Conservation (phyloP, 2,329 filamentous ascomycete genomes). For the Talaromyces sp. region DNA sequence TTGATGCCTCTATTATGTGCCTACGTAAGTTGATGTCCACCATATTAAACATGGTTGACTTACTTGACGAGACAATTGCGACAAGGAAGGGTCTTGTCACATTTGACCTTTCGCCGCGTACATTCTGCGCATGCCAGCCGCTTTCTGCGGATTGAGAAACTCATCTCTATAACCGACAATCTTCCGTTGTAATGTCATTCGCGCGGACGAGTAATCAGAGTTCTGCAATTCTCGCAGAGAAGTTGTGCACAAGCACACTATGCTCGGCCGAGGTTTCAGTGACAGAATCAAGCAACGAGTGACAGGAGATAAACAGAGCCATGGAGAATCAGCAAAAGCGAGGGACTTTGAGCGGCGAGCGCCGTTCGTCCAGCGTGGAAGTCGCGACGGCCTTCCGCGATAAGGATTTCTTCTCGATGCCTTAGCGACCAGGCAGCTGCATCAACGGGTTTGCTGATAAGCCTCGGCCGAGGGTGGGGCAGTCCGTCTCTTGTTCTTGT, state of each 20-base stretch:
- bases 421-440: not conserved
- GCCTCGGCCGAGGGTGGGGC: constrained; percentile 15
- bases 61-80: constrained; percentile 14
- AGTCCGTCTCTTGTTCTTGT: not conserved
- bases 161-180: not conserved
- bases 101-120: constrained; percentile 14
- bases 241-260: too few relatives aligned
- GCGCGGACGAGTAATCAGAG: not conserved
- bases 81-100: constrained; percentile 15
- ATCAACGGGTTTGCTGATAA: not conserved
- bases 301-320: not conserved
- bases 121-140: constrained; percentile 11
- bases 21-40: too few relatives aligned
- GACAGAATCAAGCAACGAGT: not conserved
- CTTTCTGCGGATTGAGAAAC: constrained; percentile 14
- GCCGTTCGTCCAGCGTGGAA: not conserved
- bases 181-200: not conserved
- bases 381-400: not conserved
- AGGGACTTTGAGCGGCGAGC: not conserved
- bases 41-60: not conserved
- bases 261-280: constrained; percentile 1
- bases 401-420: not conserved
- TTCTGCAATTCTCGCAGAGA: not conserved
- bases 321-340: not conserved
- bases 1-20: not conserved